Base-by-base conservation (phyloP, 1,139 yeast species). In the Scheffersomyces insectosa region DNA sequence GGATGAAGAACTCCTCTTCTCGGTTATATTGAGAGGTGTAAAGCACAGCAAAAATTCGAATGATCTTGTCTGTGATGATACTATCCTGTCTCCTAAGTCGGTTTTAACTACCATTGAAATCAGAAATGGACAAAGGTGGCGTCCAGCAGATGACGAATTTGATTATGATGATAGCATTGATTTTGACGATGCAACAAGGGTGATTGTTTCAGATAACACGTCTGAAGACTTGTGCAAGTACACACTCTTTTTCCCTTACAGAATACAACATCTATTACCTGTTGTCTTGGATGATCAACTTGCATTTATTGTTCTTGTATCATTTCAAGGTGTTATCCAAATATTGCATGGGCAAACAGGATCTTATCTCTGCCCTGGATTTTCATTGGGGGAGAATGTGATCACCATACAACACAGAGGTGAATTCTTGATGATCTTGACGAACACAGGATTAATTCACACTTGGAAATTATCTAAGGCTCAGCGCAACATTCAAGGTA, bases 341-440 rank as follows among this genome's bases (percentile, higher is more conserved):
- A 78, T 96, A 68, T 77, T 95, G 0, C 77, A 83, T 10, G 80
- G 87, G 1, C 78, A 85, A 2, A 54, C 72, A 1, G 96, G 95
- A 1, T 59, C 72, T 20, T 65, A 66, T 28, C 49, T 71, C 0
- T 60, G 69, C 41, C 83, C 87, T 2, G 60, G 72, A n/a, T 60
- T 82, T 13, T 85, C 68, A 79, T 72, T 75, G 75, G 98, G 72
- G 49, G 78, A 48, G 41, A 87, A 62, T 68, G 77, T 72, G 49
- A 80, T 60, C 61, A 79, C 68, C 59, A 77, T 57, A 67, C 82
- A 58, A 52, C 82, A 68, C 76, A 82, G 37, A 51, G 77, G 60
- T 51, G 78, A 59, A 30, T 80, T 43, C 57, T 74, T 93, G 2
- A 62, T 89, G 51, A 80, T 85, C 2, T 54, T 79, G 30, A 75